Evolutionary conservation across 345 rosid genomes (phyloP), one percentile per base, ranked within the genome.

Genomic region (Iberis pinnata): DNA sequence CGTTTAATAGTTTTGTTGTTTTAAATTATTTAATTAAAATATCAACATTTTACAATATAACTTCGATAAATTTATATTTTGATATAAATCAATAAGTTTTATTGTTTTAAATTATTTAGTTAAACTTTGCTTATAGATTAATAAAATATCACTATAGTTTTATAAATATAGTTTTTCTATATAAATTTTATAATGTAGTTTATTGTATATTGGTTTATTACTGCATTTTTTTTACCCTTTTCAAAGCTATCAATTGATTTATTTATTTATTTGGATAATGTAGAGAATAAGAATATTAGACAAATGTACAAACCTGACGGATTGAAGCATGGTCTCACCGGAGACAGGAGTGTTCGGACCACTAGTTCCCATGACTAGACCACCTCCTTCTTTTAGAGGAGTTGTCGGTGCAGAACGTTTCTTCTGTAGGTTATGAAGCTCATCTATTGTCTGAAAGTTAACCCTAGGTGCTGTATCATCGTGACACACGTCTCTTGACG

Each of bases 401-500:
- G 96, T 84, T 12, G 67, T 73, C 1, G 98, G 98, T 5, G 88
- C 78, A 6, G 98, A 90, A 59, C 70, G 67, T 80, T 90, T 90
- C 86, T 19, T 84, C 71, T 90, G 98, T 22, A 84, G 82, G 22
- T 77, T 82, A 58, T 90, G 98, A 45, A 90, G 96, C 79, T 90
- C 95, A 52, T 90, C 98, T 16, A 90, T 78, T 2, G 96, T 90
- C 74, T 87, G 87, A 6, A 78, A 93, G 66, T 71, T 84, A 6
- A 87, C 95, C 11, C 76, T 62, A 3, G 81, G 32, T 1, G 75
- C 69, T 3, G 80, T 81, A 63, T 79, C 93, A 17, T 87, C 89
- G 8, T 79, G 88, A 49, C 96, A 87, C 36, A 84, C 65, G 39
- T 43, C 78, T 0, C 18, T 19, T 12, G 32, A 11, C 27, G 26